A percentile compares a stretch with the other conserved stretches of the same genome.
Evolutionary conservation across 257 asterid genomes (phyloP).

Genomic region (Petunia secreta): DNA sequence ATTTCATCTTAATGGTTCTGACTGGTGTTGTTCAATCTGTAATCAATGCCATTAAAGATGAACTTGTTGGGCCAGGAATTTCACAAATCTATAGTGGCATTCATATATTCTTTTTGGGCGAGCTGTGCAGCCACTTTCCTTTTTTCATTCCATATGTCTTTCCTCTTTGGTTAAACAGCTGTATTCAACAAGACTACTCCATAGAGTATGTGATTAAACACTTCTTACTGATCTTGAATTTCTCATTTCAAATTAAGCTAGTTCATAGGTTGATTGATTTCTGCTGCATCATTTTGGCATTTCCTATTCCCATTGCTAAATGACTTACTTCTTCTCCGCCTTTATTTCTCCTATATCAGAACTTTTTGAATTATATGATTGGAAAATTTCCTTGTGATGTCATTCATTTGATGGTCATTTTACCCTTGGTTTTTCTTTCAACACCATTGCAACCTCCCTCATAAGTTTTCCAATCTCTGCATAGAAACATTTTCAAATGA

Average conservation of each 20-base stretch:
- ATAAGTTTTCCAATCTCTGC: background rate
- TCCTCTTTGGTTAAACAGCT: background rate
- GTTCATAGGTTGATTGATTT: background rate
- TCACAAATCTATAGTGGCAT: background rate
- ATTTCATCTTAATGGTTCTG: slow-evolving; percentile 26
- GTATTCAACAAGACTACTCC: background rate
- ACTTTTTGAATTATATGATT: background rate
- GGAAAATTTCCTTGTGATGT: background rate
- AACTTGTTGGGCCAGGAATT: slow-evolving; percentile 13
- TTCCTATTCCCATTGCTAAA: background rate
- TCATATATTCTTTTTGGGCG: background rate
- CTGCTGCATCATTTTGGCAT: background rate
- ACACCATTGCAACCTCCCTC: background rate
- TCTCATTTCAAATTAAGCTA: background rate
- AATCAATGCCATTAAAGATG: background rate
- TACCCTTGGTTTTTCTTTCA: background rate
- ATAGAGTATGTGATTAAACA: background rate
- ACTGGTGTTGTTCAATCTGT: background rate
- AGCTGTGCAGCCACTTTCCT: background rate
- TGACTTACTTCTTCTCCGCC: background rate
- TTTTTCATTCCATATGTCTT: background rate
- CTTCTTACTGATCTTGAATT: background rate
- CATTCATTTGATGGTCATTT: background rate
- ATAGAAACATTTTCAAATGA: background rate
- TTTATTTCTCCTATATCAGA: background rate